These are phyloP conservation scores for Colletotrichum viniferum DNA, from an alignment of 2,329 filamentous ascomycete species.

Conservation along the genomic window DNA sequence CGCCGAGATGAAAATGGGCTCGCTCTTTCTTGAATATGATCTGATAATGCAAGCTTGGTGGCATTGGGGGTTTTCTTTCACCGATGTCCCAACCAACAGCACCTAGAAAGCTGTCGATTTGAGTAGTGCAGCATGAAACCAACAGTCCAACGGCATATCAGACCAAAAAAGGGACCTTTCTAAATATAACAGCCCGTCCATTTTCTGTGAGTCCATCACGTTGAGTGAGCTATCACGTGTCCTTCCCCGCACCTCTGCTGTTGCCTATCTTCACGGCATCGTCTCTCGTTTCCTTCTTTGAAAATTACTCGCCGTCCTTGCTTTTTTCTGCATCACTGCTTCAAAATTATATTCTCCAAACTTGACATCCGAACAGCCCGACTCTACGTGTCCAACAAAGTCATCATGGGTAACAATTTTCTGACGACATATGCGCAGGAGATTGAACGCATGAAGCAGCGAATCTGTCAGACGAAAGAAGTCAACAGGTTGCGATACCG, in stretches of 20 bases:
- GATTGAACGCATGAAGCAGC: background rate
- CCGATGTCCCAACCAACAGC: background rate
- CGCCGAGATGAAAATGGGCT: no score
- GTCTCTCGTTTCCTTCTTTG: no score
- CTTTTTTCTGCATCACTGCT: no score
- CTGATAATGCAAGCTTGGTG: no score
- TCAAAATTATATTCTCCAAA: no score
- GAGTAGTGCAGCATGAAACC: background rate
- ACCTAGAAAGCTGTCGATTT: background rate
- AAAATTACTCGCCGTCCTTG: no score
- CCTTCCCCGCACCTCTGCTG: background rate
- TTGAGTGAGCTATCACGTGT: background rate
- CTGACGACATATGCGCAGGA: background rate
- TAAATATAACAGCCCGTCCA: background rate
- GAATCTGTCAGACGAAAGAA: background rate
- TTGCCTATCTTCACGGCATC: background rate
- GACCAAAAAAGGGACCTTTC: background rate
- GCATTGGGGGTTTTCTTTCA: background rate
- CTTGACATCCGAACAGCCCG: no score
- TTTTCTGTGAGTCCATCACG: background rate
- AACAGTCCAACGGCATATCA: background rate
- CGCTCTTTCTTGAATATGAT: no score
- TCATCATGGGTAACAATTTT: background rate
- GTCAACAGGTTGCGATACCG: no score
- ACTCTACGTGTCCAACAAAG: background rate